Percentiles rank a stretch among this genome's conserved stretches.
phyloP scores from a whole-genome alignment of 164 flowering plant genomes.

The Aristolochia californica region DNA sequence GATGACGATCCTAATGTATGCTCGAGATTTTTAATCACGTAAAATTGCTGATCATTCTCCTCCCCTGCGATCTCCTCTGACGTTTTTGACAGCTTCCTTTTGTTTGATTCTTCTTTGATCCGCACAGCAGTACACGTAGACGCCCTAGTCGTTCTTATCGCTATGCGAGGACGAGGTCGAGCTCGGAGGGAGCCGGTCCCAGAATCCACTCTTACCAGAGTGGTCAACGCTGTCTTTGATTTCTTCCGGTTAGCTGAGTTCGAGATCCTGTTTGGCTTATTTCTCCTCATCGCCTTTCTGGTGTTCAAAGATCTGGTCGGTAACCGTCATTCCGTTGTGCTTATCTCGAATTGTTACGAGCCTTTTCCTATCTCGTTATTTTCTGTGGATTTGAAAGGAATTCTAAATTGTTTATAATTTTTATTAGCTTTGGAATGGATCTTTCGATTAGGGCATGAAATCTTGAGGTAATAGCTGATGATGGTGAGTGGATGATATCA shows the following conservation, averaged over 20 bases:
- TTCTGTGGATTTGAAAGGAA: not conserved
- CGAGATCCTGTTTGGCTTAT: slow-evolving; percentile 76
- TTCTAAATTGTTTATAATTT: not conserved
- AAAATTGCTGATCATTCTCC: too few species aligned
- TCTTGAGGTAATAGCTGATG: too few species aligned
- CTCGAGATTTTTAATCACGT: too few species aligned
- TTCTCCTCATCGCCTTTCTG: slow-evolving; percentile 63
- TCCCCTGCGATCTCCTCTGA: not conserved
- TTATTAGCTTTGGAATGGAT: not conserved
- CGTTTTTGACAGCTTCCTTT: not conserved
- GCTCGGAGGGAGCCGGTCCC: slow-evolving; percentile 13
- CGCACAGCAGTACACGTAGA: not conserved
- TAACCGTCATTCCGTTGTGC: not conserved
- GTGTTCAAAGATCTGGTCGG: slow-evolving; percentile 83
- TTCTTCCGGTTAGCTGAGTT: slow-evolving; percentile 68
- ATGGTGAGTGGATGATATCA: too few species aligned
- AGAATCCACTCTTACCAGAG: slow-evolving; percentile 37
- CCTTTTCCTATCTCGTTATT: too few species aligned
- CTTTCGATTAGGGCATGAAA: too few species aligned
- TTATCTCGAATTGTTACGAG: too few species aligned
- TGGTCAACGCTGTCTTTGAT: slow-evolving; percentile 35
- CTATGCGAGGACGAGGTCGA: not conserved
- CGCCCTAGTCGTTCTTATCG: too few species aligned
- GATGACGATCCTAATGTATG: too few species aligned
- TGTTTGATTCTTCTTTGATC: not conserved